Evolutionary conservation across 345 rosid species (phyloP).

Genomic region (Populus ilicifolia): DNA sequence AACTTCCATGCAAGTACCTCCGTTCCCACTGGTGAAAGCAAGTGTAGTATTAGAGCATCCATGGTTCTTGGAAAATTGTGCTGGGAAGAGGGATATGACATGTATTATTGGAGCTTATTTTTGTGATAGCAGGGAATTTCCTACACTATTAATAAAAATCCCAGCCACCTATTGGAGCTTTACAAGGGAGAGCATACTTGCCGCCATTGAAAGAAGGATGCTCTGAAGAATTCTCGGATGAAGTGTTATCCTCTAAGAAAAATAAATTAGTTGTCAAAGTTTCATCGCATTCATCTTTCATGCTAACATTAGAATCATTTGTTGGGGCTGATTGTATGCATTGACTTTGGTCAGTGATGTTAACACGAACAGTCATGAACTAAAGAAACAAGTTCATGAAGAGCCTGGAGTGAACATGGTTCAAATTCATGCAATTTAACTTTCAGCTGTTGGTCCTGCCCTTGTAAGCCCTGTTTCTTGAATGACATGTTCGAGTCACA

Average conservation of each 20-base stretch:
- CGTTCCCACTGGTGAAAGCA: constrained; percentile 78
- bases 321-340: constrained; percentile 28
- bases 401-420: constrained; percentile 46
- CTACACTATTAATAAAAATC: constrained; percentile 8
- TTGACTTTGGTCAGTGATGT: constrained; percentile 37
- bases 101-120: neutral
- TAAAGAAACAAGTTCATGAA: constrained; percentile 68
- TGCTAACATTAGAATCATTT: constrained; percentile 25
- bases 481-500: constrained; percentile 22
- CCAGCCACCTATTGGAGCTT: constrained; percentile 6
- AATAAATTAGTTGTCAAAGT: constrained; percentile 20
- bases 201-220: constrained; percentile 68
- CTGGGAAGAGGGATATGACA: constrained; percentile 38
- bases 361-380: constrained; percentile 56
- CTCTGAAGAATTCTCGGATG: constrained; percentile 48
- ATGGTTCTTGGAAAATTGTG: constrained; percentile 80
- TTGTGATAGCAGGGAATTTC: neutral
- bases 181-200: constrained; percentile 32
- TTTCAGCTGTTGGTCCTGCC: constrained; percentile 27
- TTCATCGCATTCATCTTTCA: constrained; percentile 25
- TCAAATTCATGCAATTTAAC: constrained; percentile 44
- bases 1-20: constrained; percentile 79
- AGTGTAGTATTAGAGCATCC: constrained; percentile 76
- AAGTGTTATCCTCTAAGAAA: constrained; percentile 54
- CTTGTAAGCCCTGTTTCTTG: constrained; percentile 28